A percentile compares a stretch with the other conserved stretches of the same genome.
Evolutionary conservation across 495 filamentous ascomycete species (phyloP).

Genomic region (Collariella sp.): DNA sequence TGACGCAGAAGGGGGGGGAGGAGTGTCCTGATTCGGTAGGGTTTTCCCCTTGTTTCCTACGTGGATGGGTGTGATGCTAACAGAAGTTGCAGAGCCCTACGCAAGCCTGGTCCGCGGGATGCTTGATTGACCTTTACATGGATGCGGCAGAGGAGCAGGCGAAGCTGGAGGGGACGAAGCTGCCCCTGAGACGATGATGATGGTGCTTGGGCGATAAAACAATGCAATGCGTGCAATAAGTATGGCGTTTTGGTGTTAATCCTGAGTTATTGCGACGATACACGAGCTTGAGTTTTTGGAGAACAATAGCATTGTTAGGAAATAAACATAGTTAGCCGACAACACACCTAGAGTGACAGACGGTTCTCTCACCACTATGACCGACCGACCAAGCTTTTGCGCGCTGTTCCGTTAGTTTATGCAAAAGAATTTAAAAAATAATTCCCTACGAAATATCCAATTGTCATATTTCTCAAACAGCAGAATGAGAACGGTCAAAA

Average conservation of each 20-base stretch:
- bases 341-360: too few species aligned
- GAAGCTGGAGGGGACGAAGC: constrained; percentile 17
- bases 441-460: too few species aligned
- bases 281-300: too few species aligned
- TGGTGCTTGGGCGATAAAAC: background rate
- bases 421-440: too few species aligned
- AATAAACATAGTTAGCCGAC: background rate
- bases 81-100: constrained; percentile 59
- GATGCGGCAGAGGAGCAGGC: constrained; percentile 56
- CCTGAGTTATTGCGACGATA: background rate
- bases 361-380: too few species aligned
- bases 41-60: constrained; percentile 13
- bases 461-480: too few species aligned
- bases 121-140: constrained; percentile 89
- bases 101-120: constrained; percentile 91
- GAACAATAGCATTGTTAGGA: too few species aligned
- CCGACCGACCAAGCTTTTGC: too few species aligned
- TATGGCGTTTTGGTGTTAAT: background rate
- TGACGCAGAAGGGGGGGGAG: constrained; percentile 82
- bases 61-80: constrained; percentile 7
- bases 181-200: constrained; percentile 17
- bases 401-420: too few species aligned
- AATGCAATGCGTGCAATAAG: background rate
- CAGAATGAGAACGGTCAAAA: too few species aligned
- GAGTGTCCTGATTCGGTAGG: constrained; percentile 81